Evolutionary conservation across 306 rosid species (phyloP).

Genomic region (Sicyos baderoa): DNA sequence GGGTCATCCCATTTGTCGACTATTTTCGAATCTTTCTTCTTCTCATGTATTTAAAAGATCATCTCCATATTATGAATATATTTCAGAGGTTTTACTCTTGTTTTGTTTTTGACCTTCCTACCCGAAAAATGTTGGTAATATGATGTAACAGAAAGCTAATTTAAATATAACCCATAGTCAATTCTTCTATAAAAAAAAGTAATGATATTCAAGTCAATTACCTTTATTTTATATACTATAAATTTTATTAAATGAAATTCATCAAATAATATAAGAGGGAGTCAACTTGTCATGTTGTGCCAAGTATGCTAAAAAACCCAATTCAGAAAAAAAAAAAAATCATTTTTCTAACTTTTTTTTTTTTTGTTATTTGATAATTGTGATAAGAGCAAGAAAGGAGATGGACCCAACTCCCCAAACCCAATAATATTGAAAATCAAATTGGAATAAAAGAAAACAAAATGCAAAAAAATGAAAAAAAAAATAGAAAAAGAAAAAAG

Average conservation of each 20-base stretch:
- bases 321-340: not conserved
- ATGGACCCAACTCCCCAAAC: conserved; percentile 12
- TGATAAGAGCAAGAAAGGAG: conserved; percentile 4
- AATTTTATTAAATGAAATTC: not conserved
- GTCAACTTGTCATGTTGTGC: conserved; percentile 6
- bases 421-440: not conserved
- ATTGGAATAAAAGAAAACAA: not conserved
- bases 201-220: not conserved
- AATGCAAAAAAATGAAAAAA: too few species aligned
- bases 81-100: too few species aligned
- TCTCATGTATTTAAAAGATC: too few species aligned
- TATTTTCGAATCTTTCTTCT: too few species aligned
- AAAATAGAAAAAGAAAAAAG: not conserved
- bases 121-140: not conserved
- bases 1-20: too few species aligned
- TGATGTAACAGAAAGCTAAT: not conserved
- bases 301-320: not conserved
- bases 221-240: not conserved
- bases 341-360: too few species aligned
- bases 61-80: too few species aligned
- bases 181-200: not conserved
- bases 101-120: too few species aligned
- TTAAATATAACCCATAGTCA: not conserved
- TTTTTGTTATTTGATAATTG: not conserved
- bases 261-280: not conserved